Conservation (phyloP, 192 early-diverging fungal genomes). For the Endogone sp. region DNA sequence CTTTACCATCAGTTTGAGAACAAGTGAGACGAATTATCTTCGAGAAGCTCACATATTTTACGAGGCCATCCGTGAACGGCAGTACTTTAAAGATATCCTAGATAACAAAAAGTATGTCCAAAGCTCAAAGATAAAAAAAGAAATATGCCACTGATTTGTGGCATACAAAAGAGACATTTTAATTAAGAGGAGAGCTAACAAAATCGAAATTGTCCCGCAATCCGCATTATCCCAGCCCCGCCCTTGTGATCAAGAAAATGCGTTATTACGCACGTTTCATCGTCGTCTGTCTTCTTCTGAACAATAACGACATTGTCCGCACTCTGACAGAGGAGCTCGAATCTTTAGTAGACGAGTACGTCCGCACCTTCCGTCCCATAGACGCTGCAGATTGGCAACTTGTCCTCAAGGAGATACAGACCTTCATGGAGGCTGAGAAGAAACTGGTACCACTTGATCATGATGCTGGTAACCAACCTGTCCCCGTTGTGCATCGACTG, state of each 20-base stretch:
- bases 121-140: background rate
- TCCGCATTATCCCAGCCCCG: slow-evolving; percentile 50
- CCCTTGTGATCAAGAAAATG: slow-evolving; percentile 95
- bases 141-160: background rate
- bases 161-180: no score
- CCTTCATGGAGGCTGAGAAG: slow-evolving; percentile 85
- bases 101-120: slow-evolving; percentile 82
- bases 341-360: slow-evolving; percentile 83
- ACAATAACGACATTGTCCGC: slow-evolving; percentile 75
- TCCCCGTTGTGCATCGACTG: slow-evolving; percentile 50
- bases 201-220: background rate
- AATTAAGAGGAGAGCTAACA: background rate
- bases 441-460: slow-evolving; percentile 62
- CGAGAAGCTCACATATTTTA: slow-evolving; percentile 95
- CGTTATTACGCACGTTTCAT: slow-evolving; percentile 98
- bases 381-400: slow-evolving; percentile 90
- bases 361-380: slow-evolving; percentile 76
- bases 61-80: slow-evolving; percentile 90
- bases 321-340: slow-evolving; percentile 83
- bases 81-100: slow-evolving; percentile 93
- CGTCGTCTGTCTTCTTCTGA: slow-evolving; percentile 87
- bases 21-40: slow-evolving; percentile 95
- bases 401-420: slow-evolving; percentile 71
- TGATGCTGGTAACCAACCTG: slow-evolving; percentile 32
- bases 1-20: slow-evolving; percentile 57